Conservation (phyloP, 371 early-diverging fungal species). For the Dinochytrium kinnereticum region DNA sequence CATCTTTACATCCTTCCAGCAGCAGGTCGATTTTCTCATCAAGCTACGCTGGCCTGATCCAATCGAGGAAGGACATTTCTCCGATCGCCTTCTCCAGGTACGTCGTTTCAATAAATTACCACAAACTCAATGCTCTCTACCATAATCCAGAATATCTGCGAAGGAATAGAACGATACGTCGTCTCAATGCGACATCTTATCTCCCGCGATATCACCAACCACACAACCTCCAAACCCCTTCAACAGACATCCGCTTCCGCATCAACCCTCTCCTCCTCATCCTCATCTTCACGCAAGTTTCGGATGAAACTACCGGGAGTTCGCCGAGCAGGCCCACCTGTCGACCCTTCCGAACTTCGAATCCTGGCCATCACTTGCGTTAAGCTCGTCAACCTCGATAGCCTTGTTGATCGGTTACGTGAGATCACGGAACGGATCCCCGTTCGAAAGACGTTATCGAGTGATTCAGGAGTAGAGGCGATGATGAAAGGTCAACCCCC, state of each 20-base stretch:
- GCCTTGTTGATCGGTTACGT: conserved; percentile 24
- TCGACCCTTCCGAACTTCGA: conserved; percentile 36
- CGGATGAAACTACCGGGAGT: conserved; percentile 31
- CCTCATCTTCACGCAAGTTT: conserved; percentile 10
- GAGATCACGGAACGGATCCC: neutral
- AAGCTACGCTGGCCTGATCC: conserved; percentile 48
- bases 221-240: neutral
- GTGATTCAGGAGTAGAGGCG: neutral
- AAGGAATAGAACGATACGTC: conserved; percentile 36
- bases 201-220: conserved; percentile 21
- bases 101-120: too few species aligned
- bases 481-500: neutral
- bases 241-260: too few species aligned
- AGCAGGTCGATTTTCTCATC: conserved; percentile 49
- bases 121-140: too few species aligned
- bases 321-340: conserved; percentile 25
- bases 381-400: conserved; percentile 39
- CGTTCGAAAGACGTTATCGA: neutral
- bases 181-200: conserved; percentile 27
- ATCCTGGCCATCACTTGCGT: conserved; percentile 39
- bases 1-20: conserved; percentile 51
- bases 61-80: conserved; percentile 24
- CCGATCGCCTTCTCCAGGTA: conserved; percentile 32
- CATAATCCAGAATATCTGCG: conserved; percentile 28
- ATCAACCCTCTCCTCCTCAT: neutral